A percentile compares a stretch with the other conserved stretches of the same genome.
Conservation (phyloP, 1,139 yeast species). For the Candida mesenterica region DNA sequence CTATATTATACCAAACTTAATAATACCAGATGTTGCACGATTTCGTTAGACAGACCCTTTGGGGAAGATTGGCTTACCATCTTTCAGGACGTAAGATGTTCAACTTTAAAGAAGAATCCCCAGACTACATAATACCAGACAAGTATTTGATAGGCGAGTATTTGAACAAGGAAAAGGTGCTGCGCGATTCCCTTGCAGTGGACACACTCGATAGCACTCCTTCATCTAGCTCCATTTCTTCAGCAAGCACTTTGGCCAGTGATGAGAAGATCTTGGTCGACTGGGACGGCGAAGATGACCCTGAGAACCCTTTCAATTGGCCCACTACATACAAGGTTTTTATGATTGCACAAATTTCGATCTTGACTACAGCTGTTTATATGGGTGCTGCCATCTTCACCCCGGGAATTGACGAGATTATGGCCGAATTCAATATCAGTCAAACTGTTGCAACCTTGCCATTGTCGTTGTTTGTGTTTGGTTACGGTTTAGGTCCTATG, state of each 20-base stretch:
- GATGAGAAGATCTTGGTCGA: slow-evolving; percentile 13
- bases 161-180: not conserved
- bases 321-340: slow-evolving; percentile 34
- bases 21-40: not conserved
- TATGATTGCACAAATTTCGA: slow-evolving; percentile 38
- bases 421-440: slow-evolving; percentile 26
- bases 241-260: not conserved
- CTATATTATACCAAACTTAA: too few species aligned
- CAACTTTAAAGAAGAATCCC: slow-evolving; percentile 26
- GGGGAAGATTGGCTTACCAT: slow-evolving; percentile 30
- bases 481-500: slow-evolving; percentile 41
- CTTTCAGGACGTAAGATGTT: slow-evolving; percentile 26
- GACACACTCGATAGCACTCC: not conserved
- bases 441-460: slow-evolving; percentile 30
- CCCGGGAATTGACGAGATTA: slow-evolving; percentile 44
- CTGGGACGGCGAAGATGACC: slow-evolving; percentile 54
- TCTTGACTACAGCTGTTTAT: slow-evolving; percentile 53
- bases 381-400: slow-evolving; percentile 62
- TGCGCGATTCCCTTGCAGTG: not conserved
- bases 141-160: slow-evolving; percentile 18
- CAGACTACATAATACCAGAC: slow-evolving; percentile 28
- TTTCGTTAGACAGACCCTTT: slow-evolving; percentile 27
- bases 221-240: not conserved
- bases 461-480: slow-evolving; percentile 35
- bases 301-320: slow-evolving; percentile 62